Conservation (phyloP, 352 stramenopile genomes). For the Phytopythium aichiense region DNA sequence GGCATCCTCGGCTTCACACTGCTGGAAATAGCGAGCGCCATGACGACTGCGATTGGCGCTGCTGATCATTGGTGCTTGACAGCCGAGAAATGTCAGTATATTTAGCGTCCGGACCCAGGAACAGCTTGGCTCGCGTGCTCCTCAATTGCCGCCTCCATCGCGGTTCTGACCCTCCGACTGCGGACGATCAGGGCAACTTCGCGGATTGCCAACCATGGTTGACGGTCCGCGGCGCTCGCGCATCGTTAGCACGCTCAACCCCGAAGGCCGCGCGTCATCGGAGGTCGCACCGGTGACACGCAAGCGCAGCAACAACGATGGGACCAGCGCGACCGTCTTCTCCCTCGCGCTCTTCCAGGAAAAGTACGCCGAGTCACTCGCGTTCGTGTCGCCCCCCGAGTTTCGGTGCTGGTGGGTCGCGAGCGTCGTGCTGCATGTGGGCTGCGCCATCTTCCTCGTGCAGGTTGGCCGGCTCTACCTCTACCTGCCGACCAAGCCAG, state of each 20-base stretch:
- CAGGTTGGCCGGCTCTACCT: slow-evolving; percentile 9
- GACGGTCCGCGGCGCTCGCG: slow-evolving; percentile 2
- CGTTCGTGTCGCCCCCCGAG: slow-evolving; percentile 5
- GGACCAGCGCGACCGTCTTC: neutral
- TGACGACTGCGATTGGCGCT: no score
- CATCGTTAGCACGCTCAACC: neutral
- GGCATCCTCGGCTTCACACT: no score
- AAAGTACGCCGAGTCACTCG: slow-evolving; percentile 10
- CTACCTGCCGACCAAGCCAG: slow-evolving; percentile 8
- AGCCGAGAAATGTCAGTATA: no score
- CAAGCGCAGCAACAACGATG: neutral
- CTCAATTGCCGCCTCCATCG: neutral
- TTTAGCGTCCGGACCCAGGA: no score
- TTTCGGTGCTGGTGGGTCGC: slow-evolving; percentile 14
- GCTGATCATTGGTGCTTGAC: no score
- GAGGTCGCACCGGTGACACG: no score
- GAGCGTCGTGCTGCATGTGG: slow-evolving; percentile 7
- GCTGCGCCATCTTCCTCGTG: slow-evolving; percentile 11
- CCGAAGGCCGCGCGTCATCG: neutral
- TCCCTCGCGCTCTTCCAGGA: slow-evolving; percentile 9
- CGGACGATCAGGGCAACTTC: neutral
- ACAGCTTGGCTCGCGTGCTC: no score
- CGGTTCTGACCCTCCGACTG: neutral
- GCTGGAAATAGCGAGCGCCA: no score
- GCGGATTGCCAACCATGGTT: neutral